Percentiles rank a stretch among this genome's conserved stretches.
Evolutionary conservation across 805 yeast species (phyloP).

Genomic region (Metschnikowia lachancei): DNA sequence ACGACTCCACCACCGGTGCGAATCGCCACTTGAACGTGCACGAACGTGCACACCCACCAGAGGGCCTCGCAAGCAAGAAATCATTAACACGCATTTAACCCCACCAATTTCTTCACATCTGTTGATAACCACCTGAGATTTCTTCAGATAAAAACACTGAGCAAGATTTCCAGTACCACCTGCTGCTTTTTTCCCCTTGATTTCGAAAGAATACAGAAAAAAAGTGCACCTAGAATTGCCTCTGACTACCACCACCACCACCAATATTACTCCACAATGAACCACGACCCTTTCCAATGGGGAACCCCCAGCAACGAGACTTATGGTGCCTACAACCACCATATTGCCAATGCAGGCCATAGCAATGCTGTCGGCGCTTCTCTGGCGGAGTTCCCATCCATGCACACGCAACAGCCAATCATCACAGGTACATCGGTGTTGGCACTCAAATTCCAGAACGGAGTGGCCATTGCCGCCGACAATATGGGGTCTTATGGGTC

Average conservation of each 20-base stretch:
- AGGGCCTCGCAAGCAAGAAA: background rate
- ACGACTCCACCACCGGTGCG: slow-evolving; percentile 2
- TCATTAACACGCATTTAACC: no score
- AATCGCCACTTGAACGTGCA: slow-evolving; percentile 3
- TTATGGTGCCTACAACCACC: slow-evolving; percentile 74
- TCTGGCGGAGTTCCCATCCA: slow-evolving; percentile 53
- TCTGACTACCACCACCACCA: no score
- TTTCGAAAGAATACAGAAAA: no score
- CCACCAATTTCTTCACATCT: no score
- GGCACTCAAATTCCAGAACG: slow-evolving; percentile 85
- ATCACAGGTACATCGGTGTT: slow-evolving; percentile 96
- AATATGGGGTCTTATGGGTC: slow-evolving; percentile 92
- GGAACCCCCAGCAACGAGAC: slow-evolving; percentile 86
- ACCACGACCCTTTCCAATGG: slow-evolving; percentile 94
- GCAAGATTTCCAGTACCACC: no score
- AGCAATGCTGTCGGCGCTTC: background rate
- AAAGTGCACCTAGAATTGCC: no score
- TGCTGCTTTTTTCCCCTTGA: no score
- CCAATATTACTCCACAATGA: slow-evolving; percentile 48
- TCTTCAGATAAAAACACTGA: no score
- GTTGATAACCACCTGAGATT: no score
- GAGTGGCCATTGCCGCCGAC: slow-evolving; percentile 94
- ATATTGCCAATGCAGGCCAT: background rate
- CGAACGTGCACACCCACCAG: background rate
- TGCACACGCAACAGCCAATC: slow-evolving; percentile 90